Base-by-base conservation (phyloP, 225 moss, liverwort and hornwort genomes). In the Anthoceros angustus region DNA sequence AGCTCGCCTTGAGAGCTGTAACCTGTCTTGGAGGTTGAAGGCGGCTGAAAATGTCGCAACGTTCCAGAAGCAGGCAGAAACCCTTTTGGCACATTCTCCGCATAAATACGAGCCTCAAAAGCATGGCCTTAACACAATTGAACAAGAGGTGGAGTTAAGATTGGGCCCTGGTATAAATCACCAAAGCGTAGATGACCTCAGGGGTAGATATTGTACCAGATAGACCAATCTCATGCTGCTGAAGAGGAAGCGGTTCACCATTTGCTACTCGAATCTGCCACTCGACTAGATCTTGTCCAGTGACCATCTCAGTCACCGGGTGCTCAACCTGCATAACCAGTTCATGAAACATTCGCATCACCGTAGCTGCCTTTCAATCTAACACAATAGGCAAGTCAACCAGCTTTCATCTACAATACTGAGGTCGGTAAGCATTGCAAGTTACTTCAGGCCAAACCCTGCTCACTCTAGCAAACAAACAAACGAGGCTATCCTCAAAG, bases 261-360 rank as follows among this genome's bases (percentile, higher is more conserved):
- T 87, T 86, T 46, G 95, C 91, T 64, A 98, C 84, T 48, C 78
- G 86, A 61, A 98, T 91, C 77, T 98, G 91, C 95, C 95, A 98
- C 75, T 91, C 95, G 60, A 91, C 91, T 70, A 98, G 81, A 67
- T 98, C 95, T 77, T 88, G 88, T 40, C 86, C 83, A 5, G 95
- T 88, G 40, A 98, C 82, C 95, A 98, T 98, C 77, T 98, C 95
- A 41, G 95, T 98, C 61, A 91, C 85, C 43, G 91, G 91, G 77
- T 98, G 95, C 73, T 98, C 95, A 45, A 98, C 95, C 94, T 94
- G 79, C 75, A n/a, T 1, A 18, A 55, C 23, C 7, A 55, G 23
- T 18, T 0, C 7, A 55, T 7, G 4, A 55, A 55, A 0, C 7
- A 55, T 23, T 55, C 15, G 7, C 18, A 7, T 6, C 55, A 55